Evolutionary conservation across 495 filamentous ascomycete species (phyloP), one percentile per base, ranked within the genome.

Genomic region (Aspergillus bertholletiae): DNA sequence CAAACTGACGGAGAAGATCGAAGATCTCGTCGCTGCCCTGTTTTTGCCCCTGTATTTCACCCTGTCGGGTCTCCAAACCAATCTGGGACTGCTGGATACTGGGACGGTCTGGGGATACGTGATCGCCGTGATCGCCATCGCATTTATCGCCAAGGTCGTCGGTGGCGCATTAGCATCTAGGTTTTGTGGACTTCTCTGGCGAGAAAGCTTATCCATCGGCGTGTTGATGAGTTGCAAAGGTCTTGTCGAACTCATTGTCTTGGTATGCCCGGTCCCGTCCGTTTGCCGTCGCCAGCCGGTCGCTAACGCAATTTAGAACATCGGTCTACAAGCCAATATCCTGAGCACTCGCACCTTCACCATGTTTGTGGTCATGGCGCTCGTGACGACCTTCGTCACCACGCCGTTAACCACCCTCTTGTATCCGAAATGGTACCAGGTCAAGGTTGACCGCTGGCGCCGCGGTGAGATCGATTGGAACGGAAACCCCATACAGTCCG

Each of bases 181-280:
- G 28, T 60, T 80, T 1, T 89, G 83, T 67, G 91, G 89, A 17
- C 76, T 97, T 26, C 76, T 96, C 8, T 98, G 94, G 94, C 81
- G 94, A 57, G 94, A 98, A 68, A 93, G 90, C 60, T 84, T 96
- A 18, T 86, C 90, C 5, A 95, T 98, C 58, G 94, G 94, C 22
- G 84, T 88, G 35, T 67, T 98, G 68, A 98, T 98, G 94, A 96
- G 90, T 66, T 98, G 94, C 70, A 98, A 98, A 67, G 94, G 94
- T 51, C 77, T 98, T 46, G 90, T 97, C 0, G 94, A 98, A 70
- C 75, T 97, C 46, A 98, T 98, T 71, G 93, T 97, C 3, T 65
- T 98, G 69, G 91, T 95, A 78, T 75, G 84, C 75, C 32, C n/a
- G n/a, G n/a, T 3, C 40, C 26, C 7, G 1, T 51, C 34, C 5